Evolutionary conservation across 2,329 filamentous ascomycete genomes (phyloP).

Genomic region (Diaporthe helianthi): DNA sequence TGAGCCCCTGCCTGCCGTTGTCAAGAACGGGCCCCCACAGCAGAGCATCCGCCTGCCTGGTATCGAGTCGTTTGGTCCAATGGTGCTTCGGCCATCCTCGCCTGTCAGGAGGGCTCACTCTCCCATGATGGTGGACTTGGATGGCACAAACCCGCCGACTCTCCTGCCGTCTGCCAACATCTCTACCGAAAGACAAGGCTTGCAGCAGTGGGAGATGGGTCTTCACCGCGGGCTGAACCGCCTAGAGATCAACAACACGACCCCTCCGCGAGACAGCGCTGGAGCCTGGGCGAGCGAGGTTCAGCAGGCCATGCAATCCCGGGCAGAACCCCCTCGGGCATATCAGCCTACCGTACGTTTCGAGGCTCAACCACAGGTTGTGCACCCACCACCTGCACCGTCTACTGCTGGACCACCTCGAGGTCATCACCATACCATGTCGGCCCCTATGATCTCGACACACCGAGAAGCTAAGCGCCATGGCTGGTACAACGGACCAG

Average conservation of each 20-base stretch:
- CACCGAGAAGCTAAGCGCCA: conserved; percentile 70
- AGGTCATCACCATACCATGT: conserved; percentile 65
- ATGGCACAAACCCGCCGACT: conserved; percentile 49
- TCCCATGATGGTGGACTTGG: conserved; percentile 77
- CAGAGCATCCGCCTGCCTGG: conserved; percentile 77
- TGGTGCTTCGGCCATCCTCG: conserved; percentile 68
- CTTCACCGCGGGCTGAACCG: conserved; percentile 71
- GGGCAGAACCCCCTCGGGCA: conserved; percentile 57
- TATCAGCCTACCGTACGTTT: conserved; percentile 61
- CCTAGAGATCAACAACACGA: conserved; percentile 63
- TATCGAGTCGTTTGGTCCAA: conserved; percentile 89
- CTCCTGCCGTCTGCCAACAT: conserved; percentile 44
- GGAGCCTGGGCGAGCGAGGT: conserved; percentile 64
- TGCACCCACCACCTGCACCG: conserved; percentile 37
- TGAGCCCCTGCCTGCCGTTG: conserved; percentile 56
- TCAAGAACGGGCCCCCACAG: conserved; percentile 50
- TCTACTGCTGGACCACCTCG: conserved; percentile 31
- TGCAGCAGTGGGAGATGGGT: conserved; percentile 69
- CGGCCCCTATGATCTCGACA: conserved; percentile 62
- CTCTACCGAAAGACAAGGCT: conserved; percentile 56
- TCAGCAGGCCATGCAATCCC: conserved; percentile 61
- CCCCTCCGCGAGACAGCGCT: conserved; percentile 58
- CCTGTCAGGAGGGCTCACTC: conserved; percentile 71
- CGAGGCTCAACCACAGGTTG: conserved; percentile 53
- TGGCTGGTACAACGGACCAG: conserved; percentile 73